Evolutionary conservation across 305 asterid species (phyloP), one percentile per base, ranked within the genome.

Genomic region (Ruellia speciosa): DNA sequence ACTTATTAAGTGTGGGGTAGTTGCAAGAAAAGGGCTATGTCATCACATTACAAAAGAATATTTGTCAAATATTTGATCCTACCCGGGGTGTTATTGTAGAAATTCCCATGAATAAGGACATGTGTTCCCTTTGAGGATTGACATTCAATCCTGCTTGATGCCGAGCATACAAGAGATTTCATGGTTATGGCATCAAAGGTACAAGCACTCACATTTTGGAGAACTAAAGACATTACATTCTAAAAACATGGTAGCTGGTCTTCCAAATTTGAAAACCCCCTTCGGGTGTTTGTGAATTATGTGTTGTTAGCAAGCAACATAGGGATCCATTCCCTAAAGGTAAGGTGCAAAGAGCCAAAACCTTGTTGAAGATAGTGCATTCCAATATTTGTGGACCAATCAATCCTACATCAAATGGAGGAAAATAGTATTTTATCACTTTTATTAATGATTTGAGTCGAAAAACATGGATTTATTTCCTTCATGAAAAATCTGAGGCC

Each of bases 311-410:
- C 40, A 54, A 54, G 12, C 59, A 54, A 24, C 18, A 15, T 31
- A 0, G 59, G 0, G 19, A n/a, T 0, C 37, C 40, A 15, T 53
- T 53, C 24, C 58, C 60, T 4, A 31, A 35, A 55, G 47, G 37
- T 9, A 14, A n/a, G 10, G 2, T 48, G 2, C 19, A 15, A 2
- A 54, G 59, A 54, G 59, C 46, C 31, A 54, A 15, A 9, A 4
- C 2, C 1, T 5, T 14, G 18, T 15, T 54, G 0, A 46, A 54
- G 59, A 4, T 54, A 0, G 58, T 53, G 6, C 58, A 3, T 16
- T 53, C 58, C n/a, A 14, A 53, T 40, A 7, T 20, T 2, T 53
- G 58, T 31, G 58, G 58, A 9, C 58, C 58, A 9, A 53, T 54
- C 14, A 54, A 13, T 28, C 59, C 59, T 0, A 35, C 18, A 0